These are phyloP conservation scores for Rhodosporidiobolus sp. DNA, from an alignment of 768 basidiomycete genomes.

Conservation along the genomic window DNA sequence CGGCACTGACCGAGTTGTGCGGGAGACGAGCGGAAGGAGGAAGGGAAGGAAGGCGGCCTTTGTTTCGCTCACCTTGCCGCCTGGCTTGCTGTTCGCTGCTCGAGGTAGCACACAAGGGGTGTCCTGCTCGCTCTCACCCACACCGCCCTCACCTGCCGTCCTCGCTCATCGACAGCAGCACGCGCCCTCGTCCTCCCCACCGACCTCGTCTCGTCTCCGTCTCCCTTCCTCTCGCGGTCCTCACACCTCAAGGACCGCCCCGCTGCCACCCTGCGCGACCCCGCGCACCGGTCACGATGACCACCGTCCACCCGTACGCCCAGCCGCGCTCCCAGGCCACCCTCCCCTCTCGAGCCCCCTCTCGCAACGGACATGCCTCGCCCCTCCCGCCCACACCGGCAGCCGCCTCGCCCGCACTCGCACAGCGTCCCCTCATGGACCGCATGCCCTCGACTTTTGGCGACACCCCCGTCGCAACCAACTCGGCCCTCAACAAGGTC, in stretches of 20 bases:
- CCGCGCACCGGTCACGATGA: too few species aligned
- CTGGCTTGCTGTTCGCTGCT: too few species aligned
- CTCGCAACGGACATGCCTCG: constrained; percentile 16
- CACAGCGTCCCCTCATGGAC: constrained; percentile 17
- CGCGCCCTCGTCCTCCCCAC: too few species aligned
- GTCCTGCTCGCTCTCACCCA: too few species aligned
- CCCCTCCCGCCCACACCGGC: neutral
- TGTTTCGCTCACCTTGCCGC: too few species aligned
- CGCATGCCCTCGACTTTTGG: constrained; percentile 24
- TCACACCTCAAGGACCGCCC: too few species aligned
- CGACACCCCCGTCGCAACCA: constrained; percentile 41
- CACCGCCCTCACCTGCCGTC: too few species aligned
- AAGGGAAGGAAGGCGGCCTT: too few species aligned
- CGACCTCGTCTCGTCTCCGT: neutral
- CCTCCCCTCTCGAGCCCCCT: constrained; percentile 6
- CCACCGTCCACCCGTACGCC: constrained; percentile 27
- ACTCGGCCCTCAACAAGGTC: constrained; percentile 37
- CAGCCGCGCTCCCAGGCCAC: neutral
- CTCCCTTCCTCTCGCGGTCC: neutral
- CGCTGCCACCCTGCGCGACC: neutral
- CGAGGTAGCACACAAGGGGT: too few species aligned
- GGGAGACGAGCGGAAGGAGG: too few species aligned
- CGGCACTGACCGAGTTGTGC: too few species aligned
- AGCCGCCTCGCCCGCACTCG: neutral
- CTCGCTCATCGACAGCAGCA: too few species aligned